A percentile compares a stretch with the other conserved stretches of the same genome.
These are phyloP conservation scores for Vanilla planifolia DNA, from an alignment of 106 monocot species.

Conservation along the genomic window DNA sequence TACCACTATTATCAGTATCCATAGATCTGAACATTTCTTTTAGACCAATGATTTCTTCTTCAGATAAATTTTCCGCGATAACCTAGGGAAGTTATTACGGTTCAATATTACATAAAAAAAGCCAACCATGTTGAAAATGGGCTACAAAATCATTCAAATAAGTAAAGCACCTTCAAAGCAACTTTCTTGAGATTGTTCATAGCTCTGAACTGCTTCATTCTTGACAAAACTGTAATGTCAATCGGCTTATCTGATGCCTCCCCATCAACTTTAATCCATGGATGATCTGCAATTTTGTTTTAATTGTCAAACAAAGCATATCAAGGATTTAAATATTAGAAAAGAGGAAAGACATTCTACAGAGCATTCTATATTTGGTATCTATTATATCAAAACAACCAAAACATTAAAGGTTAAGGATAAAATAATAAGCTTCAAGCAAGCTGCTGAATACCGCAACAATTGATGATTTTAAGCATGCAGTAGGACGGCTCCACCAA, in stretches of 20 bases:
- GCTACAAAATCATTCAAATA: background rate
- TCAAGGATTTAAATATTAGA: background rate
- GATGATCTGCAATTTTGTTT: conserved; percentile 33
- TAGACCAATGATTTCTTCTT: conserved; percentile 82
- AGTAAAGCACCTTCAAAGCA: conserved; percentile 41
- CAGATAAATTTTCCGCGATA: conserved; percentile 80
- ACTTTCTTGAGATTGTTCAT: conserved; percentile 80
- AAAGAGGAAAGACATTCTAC: background rate
- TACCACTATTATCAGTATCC: conserved; percentile 81
- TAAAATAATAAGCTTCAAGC: too few species aligned
- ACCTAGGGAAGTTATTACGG: conserved; percentile 29
- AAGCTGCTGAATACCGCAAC: too few species aligned
- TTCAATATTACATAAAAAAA: conserved; percentile 3
- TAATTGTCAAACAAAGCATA: conserved; percentile 10
- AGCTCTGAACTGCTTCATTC: conserved; percentile 72
- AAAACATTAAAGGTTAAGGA: too few species aligned
- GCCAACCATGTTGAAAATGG: background rate
- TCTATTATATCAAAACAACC: too few species aligned
- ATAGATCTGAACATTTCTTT: conserved; percentile 88
- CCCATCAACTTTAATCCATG: conserved; percentile 65
- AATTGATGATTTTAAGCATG: too few species aligned
- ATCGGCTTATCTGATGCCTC: conserved; percentile 62
- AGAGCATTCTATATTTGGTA: background rate
- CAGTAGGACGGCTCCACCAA: background rate
- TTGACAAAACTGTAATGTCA: conserved; percentile 49